phyloP scores from a whole-genome alignment of 768 basidiomycete genomes.

The Russula compacta region DNA sequence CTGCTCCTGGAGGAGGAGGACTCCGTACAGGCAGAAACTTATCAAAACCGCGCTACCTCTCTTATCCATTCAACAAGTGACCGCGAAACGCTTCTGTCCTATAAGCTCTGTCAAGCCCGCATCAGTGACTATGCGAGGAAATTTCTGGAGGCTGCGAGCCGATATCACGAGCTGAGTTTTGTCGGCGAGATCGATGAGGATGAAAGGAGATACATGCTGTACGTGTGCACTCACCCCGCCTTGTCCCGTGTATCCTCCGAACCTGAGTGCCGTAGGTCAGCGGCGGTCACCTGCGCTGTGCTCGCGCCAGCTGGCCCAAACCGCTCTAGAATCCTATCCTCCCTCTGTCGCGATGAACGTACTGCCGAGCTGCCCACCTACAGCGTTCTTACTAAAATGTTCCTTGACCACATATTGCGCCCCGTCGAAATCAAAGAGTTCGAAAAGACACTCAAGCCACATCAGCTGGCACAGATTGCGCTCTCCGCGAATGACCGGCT shows the following conservation, averaged over 20 bases:
- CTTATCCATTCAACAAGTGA: conserved; percentile 75
- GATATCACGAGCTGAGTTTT: conserved; percentile 93
- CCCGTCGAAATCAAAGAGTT: conserved; percentile 85
- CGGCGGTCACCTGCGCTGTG: conserved; percentile 93
- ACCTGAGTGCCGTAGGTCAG: conserved; percentile 40
- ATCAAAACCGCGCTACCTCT: conserved; percentile 91
- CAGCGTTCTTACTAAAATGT: conserved; percentile 96
- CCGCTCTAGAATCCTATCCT: conserved; percentile 85
- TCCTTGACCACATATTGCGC: conserved; percentile 93
- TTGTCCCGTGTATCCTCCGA: neutral
- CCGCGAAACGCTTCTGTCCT: conserved; percentile 70
- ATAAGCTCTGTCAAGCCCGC: conserved; percentile 90
- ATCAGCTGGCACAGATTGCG: conserved; percentile 89
- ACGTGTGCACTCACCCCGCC: conserved; percentile 26
- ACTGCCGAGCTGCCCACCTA: conserved; percentile 68
- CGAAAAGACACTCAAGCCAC: conserved; percentile 75
- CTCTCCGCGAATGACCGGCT: conserved; percentile 77
- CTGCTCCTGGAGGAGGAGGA: conserved; percentile 94
- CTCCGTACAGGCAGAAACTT: conserved; percentile 94
- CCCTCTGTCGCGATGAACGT: conserved; percentile 91
- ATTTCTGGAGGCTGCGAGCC: conserved; percentile 88
- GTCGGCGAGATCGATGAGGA: conserved; percentile 88
- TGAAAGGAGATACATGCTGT: conserved; percentile 88
- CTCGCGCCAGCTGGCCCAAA: conserved; percentile 96
- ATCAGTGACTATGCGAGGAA: conserved; percentile 88